Percentiles rank a stretch among this genome's conserved stretches.
Evolutionary conservation across 495 filamentous ascomycete genomes (phyloP).

Genomic region (Talaromyces thailandensis): DNA sequence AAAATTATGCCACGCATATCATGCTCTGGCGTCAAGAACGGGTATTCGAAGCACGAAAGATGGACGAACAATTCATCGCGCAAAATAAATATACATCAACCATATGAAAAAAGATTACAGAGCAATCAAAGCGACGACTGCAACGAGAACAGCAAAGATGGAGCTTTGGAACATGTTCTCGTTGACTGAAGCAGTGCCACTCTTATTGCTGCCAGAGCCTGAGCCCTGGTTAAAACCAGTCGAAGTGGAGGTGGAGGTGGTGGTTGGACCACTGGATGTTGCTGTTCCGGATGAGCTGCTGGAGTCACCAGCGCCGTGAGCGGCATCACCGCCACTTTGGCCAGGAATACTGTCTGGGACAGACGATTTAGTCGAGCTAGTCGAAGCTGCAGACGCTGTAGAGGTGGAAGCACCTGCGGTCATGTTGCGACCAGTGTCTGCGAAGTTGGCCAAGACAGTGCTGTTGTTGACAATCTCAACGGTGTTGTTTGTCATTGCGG

Average conservation of each 20-base stretch:
- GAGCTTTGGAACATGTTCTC: slow-evolving; percentile 43
- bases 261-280: slow-evolving; percentile 13
- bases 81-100: slow-evolving; percentile 11
- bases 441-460: slow-evolving; percentile 71
- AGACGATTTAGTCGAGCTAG: slow-evolving; percentile 11
- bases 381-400: slow-evolving; percentile 14
- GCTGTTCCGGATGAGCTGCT: slow-evolving; percentile 8
- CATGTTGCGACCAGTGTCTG: slow-evolving; percentile 71
- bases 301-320: slow-evolving; percentile 9
- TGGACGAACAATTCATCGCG: neutral
- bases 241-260: slow-evolving; percentile 13
- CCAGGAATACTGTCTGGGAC: slow-evolving; percentile 23
- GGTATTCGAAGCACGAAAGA: slow-evolving; percentile 10
- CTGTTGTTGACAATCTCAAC: slow-evolving; percentile 64
- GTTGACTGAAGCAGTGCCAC: slow-evolving; percentile 26
- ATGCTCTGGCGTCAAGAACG: neutral
- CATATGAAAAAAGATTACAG: slow-evolving; percentile 29
- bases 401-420: slow-evolving; percentile 17
- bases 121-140: slow-evolving; percentile 44
- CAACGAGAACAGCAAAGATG: slow-evolving; percentile 47
- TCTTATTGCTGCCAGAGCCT: slow-evolving; percentile 11
- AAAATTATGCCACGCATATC: neutral
- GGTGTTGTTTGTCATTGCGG: slow-evolving; percentile 59
- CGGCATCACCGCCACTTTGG: slow-evolving; percentile 25
- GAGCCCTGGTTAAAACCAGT: slow-evolving; percentile 19